Conservation (phyloP, 768 basidiomycete species). For the Crepidotus variabilis region DNA sequence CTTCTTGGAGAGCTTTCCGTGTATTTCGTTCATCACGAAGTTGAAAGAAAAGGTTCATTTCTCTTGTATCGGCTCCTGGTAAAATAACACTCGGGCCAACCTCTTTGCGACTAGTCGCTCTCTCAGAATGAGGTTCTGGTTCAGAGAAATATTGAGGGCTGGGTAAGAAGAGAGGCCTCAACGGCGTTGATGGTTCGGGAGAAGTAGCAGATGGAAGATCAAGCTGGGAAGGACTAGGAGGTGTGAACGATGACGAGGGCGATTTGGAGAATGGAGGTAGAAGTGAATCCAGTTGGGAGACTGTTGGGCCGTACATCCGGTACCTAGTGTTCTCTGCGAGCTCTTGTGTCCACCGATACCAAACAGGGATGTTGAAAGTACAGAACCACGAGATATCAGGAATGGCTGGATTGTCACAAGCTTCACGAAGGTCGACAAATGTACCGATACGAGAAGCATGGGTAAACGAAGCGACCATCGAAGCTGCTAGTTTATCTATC, state of each 20-base stretch:
- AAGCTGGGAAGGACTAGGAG: too few species aligned
- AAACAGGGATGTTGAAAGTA: background rate
- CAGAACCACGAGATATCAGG: background rate
- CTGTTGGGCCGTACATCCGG: background rate
- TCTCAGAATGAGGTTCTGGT: too few species aligned
- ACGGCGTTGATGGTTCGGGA: too few species aligned
- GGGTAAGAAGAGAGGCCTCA: too few species aligned
- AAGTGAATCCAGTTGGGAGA: background rate
- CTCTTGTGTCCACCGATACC: background rate
- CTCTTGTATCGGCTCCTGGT: background rate
- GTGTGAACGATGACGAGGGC: too few species aligned
- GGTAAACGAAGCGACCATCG: background rate
- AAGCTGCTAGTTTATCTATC: background rate
- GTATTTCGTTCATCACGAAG: background rate
- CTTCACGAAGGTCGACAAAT: background rate
- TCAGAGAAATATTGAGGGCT: too few species aligned
- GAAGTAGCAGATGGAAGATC: too few species aligned
- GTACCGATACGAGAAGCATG: background rate
- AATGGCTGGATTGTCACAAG: background rate
- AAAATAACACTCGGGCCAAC: background rate
- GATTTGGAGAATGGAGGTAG: background rate
- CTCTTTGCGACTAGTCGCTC: too few species aligned
- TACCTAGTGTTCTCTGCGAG: background rate
- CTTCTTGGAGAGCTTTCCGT: background rate
- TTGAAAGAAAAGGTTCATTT: constrained; percentile 2